Percentiles rank a stretch among this genome's conserved stretches.
These are phyloP conservation scores for Xylaria sp. DNA, from an alignment of 2,329 filamentous ascomycete genomes.

Conservation along the genomic window DNA sequence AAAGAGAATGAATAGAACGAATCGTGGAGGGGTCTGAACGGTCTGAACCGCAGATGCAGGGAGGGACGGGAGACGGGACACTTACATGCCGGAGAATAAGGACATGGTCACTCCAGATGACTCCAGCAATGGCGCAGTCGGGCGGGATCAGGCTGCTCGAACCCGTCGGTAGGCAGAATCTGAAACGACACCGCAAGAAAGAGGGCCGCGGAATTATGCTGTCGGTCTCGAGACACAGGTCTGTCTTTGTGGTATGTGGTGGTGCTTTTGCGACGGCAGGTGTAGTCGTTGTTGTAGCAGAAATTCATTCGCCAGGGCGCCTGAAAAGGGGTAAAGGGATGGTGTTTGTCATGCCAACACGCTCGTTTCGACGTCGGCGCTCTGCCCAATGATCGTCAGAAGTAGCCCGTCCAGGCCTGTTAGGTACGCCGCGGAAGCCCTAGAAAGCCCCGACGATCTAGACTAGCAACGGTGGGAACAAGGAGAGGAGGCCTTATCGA, in stretches of 20 bases:
- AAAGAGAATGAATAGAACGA: slow-evolving; percentile 7
- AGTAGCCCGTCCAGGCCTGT: neutral
- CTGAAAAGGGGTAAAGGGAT: slow-evolving; percentile 40
- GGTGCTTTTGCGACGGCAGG: slow-evolving; percentile 15
- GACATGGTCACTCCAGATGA: slow-evolving; percentile 60
- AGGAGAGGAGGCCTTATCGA: slow-evolving; percentile 11
- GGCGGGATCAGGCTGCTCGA: slow-evolving; percentile 33
- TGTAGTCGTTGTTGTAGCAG: slow-evolving; percentile 21
- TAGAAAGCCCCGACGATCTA: slow-evolving; percentile 6
- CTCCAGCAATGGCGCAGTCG: slow-evolving; percentile 41
- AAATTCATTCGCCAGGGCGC: slow-evolving; percentile 16
- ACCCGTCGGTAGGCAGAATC: slow-evolving; percentile 11
- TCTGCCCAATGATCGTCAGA: slow-evolving; percentile 29
- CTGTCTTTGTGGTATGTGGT: slow-evolving; percentile 8
- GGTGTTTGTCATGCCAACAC: slow-evolving; percentile 34
- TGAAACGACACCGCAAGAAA: slow-evolving; percentile 23
- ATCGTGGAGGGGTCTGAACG: too few species aligned
- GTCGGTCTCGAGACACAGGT: slow-evolving; percentile 14
- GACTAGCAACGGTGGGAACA: neutral
- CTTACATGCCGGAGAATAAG: slow-evolving; percentile 71
- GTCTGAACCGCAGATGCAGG: slow-evolving; percentile 21
- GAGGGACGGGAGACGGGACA: too few species aligned
- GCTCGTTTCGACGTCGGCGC: slow-evolving; percentile 37
- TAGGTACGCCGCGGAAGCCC: slow-evolving; percentile 3
- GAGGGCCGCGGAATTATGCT: slow-evolving; percentile 29